Evolutionary conservation across 2,329 filamentous ascomycete species (phyloP), one percentile per base, ranked within the genome.

Genomic region (Penicillium sp.): DNA sequence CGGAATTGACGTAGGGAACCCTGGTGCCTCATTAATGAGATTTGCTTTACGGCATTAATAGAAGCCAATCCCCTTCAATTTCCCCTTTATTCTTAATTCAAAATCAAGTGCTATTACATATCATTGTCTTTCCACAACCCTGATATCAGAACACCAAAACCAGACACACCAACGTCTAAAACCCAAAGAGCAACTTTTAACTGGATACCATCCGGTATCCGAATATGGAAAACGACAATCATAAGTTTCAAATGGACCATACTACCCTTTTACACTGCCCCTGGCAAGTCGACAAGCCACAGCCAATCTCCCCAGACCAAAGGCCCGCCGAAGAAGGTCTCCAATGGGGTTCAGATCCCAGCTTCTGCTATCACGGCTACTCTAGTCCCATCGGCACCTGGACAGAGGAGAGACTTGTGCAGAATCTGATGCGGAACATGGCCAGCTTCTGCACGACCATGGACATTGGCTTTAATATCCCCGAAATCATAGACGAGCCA

Each of bases 341-440:
- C 8, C 60, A 64, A 39, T 65, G 61, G 63, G 63, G 63, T 14
- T 64, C 63, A 1, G 63, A 65, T 42, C 63, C 63, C 5, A 65
- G 57, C 24, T 65, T 65, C 42, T 60, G 61, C 18, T 65, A 59
- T 31, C 63, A 65, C 35, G 61, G 63, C n/a, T 65, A 61, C 24
- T 64, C 63, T 2, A 51, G 50, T 8, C 63, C 63, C 2, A 57
- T 63, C 11, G 63, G 63, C 4, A 63, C 55, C 2, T 65, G 63
- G 63, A 65, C 63, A 24, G 63, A 65, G 49, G 60, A 65, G 20
- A 57, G 61, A 0, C 46, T 65, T 2, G 57, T 61, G 3, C 57
- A 55, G 22, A 62, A 64, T 29, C 38, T 64, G 34, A 61, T 63
- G 58, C 63, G 63, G 39, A 61, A 65, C 29, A 57, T 64, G 57